These are phyloP conservation scores for Leucocoprinus birnbaumii DNA, from an alignment of 768 basidiomycete genomes.

Conservation along the genomic window DNA sequence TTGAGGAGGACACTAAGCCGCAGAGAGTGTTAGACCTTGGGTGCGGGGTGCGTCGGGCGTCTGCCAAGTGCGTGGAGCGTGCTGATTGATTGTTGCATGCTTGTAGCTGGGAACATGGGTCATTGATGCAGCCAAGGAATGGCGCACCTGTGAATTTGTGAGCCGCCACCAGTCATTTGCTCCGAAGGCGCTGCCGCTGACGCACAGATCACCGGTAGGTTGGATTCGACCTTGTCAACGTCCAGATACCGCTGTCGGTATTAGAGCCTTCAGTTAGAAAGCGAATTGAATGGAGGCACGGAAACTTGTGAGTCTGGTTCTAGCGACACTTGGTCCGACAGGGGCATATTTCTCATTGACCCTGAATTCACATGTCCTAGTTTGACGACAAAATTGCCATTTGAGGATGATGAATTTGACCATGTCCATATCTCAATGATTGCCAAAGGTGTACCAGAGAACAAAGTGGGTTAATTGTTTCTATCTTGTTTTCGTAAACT, in stretches of 20 bases:
- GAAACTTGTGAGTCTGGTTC: constrained; percentile 61
- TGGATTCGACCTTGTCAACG: constrained; percentile 76
- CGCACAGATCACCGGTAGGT: constrained; percentile 45
- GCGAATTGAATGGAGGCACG: constrained; percentile 71
- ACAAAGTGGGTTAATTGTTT: constrained; percentile 46
- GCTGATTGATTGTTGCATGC: not conserved
- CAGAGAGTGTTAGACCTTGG: constrained; percentile 63
- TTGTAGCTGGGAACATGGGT: constrained; percentile 66
- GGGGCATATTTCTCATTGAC: constrained; percentile 1
- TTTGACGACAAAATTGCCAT: constrained; percentile 72
- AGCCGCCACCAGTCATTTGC: constrained; percentile 18
- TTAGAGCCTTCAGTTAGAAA: constrained; percentile 48
- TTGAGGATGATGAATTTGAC: constrained; percentile 82
- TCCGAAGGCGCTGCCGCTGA: not conserved
- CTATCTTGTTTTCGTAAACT: constrained; percentile 9
- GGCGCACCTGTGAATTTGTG: constrained; percentile 66
- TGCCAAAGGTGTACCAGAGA: constrained; percentile 70
- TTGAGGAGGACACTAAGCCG: constrained; percentile 46
- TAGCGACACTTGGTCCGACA: not conserved
- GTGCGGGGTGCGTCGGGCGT: constrained; percentile 52
- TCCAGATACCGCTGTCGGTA: constrained; percentile 58
- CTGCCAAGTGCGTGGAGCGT: not conserved
- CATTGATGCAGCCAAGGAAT: constrained; percentile 69
- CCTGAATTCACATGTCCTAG: constrained; percentile 29
- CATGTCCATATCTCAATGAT: constrained; percentile 71